These are phyloP conservation scores for Somion occarium DNA, from an alignment of 1,284 basidiomycete species.

Conservation along the genomic window DNA sequence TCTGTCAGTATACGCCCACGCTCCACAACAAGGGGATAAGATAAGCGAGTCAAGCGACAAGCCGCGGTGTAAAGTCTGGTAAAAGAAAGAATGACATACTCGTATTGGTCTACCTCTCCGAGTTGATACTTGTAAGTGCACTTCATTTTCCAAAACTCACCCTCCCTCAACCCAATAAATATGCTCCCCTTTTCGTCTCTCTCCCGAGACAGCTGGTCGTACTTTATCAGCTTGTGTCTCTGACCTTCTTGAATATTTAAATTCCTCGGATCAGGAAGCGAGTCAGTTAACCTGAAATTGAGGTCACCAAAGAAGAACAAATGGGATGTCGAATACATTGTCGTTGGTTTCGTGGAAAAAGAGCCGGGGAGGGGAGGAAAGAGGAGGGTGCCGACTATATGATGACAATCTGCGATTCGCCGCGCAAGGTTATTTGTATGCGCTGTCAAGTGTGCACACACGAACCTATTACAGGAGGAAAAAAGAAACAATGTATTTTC, in stretches of 20 bases:
- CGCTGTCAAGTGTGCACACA: slow-evolving; percentile 88
- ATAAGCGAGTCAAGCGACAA: no score
- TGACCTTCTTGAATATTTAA: slow-evolving; percentile 40
- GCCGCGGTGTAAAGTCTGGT: background rate
- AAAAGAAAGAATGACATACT: slow-evolving; percentile 39
- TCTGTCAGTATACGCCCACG: slow-evolving; percentile 5
- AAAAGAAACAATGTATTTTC: slow-evolving; percentile 6
- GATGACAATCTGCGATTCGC: slow-evolving; percentile 79
- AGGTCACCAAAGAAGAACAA: slow-evolving; percentile 87
- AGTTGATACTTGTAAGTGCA: slow-evolving; percentile 86
- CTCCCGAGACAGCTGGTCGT: slow-evolving; percentile 73
- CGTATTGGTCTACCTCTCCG: slow-evolving; percentile 77
- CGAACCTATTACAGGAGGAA: slow-evolving; percentile 58
- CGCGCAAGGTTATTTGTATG: slow-evolving; percentile 68
- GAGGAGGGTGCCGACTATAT: slow-evolving; percentile 79
- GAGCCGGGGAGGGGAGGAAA: slow-evolving; percentile 58
- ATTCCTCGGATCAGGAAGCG: background rate
- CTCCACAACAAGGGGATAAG: no score
- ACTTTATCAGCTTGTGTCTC: slow-evolving; percentile 63
- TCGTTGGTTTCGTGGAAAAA: slow-evolving; percentile 39
- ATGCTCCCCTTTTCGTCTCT: slow-evolving; percentile 53
- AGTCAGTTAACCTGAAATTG: slow-evolving; percentile 80
- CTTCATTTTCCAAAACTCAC: slow-evolving; percentile 81
- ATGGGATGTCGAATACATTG: slow-evolving; percentile 78
- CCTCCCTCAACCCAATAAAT: slow-evolving; percentile 76